Conservation (phyloP, 768 basidiomycete species). For the Flagelloscypha sp. region DNA sequence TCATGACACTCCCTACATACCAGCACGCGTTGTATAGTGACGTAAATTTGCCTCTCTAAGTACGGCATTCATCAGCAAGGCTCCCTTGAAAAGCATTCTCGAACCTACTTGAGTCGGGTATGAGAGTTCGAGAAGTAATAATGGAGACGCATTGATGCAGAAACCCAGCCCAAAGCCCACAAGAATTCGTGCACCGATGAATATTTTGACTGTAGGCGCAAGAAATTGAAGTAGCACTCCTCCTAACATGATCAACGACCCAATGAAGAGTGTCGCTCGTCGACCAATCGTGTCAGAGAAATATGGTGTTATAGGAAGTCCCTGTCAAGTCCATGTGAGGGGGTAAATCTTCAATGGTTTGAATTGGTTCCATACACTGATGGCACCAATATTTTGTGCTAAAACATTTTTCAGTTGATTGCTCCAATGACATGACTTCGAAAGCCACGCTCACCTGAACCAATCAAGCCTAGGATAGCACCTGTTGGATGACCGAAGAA, state of each 20-base stretch:
- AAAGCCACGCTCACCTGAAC: too few relatives aligned
- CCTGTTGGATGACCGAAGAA: slow-evolving; percentile 21
- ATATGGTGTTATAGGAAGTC: slow-evolving; percentile 28
- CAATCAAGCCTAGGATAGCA: slow-evolving; percentile 6
- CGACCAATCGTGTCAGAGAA: slow-evolving; percentile 38
- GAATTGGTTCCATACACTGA: slow-evolving; percentile 18
- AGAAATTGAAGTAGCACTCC: slow-evolving; percentile 33
- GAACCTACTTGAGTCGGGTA: slow-evolving; percentile 38
- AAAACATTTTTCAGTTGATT: too few relatives aligned
- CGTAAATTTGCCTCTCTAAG: slow-evolving; percentile 25
- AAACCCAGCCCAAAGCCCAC: slow-evolving; percentile 41
- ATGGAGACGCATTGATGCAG: slow-evolving; percentile 35
- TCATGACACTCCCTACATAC: slow-evolving; percentile 44
- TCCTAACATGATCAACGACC: slow-evolving; percentile 35
- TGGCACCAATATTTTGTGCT: slow-evolving; percentile 19
- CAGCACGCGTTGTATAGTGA: slow-evolving; percentile 44
- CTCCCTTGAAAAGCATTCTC: too few relatives aligned
- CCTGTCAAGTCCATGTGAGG: background rate
- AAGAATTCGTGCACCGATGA: slow-evolving; percentile 32
- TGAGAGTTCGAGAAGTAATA: slow-evolving; percentile 39
- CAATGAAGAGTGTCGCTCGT: slow-evolving; percentile 33
- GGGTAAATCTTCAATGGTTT: too few relatives aligned
- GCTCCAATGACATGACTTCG: too few relatives aligned
- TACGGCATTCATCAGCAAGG: too few relatives aligned
- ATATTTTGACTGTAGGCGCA: slow-evolving; percentile 24